These are phyloP conservation scores for Chrysoporthe deuterocubensis DNA, from an alignment of 2,329 filamentous ascomycete species.

Conservation along the genomic window DNA sequence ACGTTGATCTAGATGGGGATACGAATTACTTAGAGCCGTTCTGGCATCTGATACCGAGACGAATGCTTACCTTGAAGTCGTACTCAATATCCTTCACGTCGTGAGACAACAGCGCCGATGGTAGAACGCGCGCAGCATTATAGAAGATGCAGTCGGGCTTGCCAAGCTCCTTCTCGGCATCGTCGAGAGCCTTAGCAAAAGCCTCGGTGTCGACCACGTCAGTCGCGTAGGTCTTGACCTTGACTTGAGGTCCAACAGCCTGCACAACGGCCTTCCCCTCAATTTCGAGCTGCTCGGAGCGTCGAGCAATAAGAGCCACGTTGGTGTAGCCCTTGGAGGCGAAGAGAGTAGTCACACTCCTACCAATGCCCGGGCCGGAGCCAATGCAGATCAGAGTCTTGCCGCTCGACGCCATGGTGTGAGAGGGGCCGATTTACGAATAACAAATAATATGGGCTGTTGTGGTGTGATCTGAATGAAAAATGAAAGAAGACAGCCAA, in stretches of 20 bases:
- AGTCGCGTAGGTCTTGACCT: constrained; percentile 47
- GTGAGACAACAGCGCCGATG: constrained; percentile 46
- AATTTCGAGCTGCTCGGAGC: constrained; percentile 43
- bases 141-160: constrained; percentile 54
- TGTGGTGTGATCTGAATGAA: no score
- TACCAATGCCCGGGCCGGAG: constrained; percentile 53
- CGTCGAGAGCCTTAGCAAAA: constrained; percentile 43
- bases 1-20: constrained; percentile 45
- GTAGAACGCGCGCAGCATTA: constrained; percentile 55
- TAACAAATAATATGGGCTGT: no score
- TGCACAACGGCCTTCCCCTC: constrained; percentile 47
- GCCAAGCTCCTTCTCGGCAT: constrained; percentile 46
- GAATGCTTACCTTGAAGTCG: constrained; percentile 50
- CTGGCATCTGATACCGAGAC: no score
- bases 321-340: constrained; percentile 49
- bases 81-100: constrained; percentile 49
- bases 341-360: constrained; percentile 46
- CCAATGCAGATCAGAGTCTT: constrained; percentile 46
- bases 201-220: constrained; percentile 47
- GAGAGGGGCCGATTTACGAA: no score
- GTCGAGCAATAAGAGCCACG: constrained; percentile 52
- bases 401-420: no score
- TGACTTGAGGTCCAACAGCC: constrained; percentile 34
- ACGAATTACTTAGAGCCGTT: not conserved
- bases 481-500: no score